phyloP scores from a whole-genome alignment of 2,329 filamentous ascomycete species.

The Aureobasidium sp. region DNA sequence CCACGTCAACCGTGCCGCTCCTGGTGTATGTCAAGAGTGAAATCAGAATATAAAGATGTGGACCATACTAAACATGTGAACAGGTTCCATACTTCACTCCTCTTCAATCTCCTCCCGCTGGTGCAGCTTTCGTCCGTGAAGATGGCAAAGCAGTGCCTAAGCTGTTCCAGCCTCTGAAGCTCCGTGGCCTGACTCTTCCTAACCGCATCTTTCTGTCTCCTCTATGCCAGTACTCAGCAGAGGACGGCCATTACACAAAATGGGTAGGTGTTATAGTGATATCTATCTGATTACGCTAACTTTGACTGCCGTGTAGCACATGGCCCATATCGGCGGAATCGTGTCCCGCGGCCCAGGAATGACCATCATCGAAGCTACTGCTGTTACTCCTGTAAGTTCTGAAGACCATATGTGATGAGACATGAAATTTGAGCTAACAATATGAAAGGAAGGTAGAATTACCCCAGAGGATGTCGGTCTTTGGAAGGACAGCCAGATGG shows the following conservation, averaged over 20 bases:
- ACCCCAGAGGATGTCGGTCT: conserved; percentile 72
- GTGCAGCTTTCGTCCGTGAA: conserved; percentile 41
- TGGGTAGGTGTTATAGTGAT: no score
- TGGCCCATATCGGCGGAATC: conserved; percentile 75
- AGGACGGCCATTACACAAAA: conserved; percentile 56
- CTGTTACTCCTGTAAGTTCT: conserved; percentile 55
- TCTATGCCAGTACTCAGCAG: conserved; percentile 58
- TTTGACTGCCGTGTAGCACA: conserved; percentile 61
- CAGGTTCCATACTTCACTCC: conserved; percentile 44
- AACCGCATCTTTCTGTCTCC: conserved; percentile 61
- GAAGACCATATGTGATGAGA: background rate
- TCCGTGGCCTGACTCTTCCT: conserved; percentile 56
- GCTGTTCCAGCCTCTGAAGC: conserved; percentile 51
- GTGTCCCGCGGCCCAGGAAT: conserved; percentile 68
- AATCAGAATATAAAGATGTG: background rate
- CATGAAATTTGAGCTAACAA: background rate
- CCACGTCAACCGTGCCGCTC: conserved; percentile 36
- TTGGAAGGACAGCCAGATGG: conserved; percentile 79
- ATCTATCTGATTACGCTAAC: no score
- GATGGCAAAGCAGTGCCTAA: conserved; percentile 48
- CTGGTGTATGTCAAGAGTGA: conserved; percentile 30
- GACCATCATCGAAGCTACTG: conserved; percentile 70
- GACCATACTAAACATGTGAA: background rate
- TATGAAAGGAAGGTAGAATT: conserved; percentile 56
- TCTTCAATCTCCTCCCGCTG: conserved; percentile 39